A percentile compares a stretch with the other conserved stretches of the same genome.
phyloP scores from a whole-genome alignment of 2,329 filamentous ascomycete genomes.

The Neonectria ditissima region DNA sequence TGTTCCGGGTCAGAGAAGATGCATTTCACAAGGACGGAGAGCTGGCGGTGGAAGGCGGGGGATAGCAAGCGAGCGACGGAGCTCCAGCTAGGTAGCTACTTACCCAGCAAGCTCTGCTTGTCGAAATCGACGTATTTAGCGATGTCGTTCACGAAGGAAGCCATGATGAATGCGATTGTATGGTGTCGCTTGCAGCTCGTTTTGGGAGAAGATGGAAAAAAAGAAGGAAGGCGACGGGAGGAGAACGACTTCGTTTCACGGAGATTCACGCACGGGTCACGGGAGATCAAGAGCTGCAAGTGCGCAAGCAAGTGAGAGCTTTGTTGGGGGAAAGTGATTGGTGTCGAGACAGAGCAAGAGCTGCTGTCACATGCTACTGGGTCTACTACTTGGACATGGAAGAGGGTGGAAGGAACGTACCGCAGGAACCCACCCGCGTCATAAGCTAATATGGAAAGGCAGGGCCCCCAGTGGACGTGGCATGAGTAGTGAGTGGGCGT shows the following conservation, averaged over 20 bases:
- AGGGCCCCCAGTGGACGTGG: neutral
- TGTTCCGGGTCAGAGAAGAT: constrained; percentile 28
- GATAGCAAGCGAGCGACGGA: neutral
- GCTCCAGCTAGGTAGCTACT: constrained; percentile 46
- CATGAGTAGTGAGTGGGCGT: too few species aligned
- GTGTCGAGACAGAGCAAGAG: constrained; percentile 6
- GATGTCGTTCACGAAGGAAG: constrained; percentile 55
- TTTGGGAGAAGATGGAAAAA: constrained; percentile 1
- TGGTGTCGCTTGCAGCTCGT: neutral
- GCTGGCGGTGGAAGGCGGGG: constrained; percentile 21
- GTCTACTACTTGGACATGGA: constrained; percentile 11
- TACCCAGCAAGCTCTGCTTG: constrained; percentile 76
- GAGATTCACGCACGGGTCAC: constrained; percentile 31
- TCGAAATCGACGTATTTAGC: constrained; percentile 76
- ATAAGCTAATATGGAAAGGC: constrained; percentile 13
- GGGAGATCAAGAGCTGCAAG: constrained; percentile 7
- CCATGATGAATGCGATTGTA: constrained; percentile 51
- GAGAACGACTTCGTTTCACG: constrained; percentile 25
- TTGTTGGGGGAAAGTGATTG: constrained; percentile 21
- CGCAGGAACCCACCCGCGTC: constrained; percentile 15
- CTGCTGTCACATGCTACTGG: constrained; percentile 32
- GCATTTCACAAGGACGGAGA: constrained; percentile 30
- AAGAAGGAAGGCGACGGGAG: too few species aligned
- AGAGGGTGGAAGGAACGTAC: constrained; percentile 7
- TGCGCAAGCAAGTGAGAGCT: constrained; percentile 12